These are phyloP conservation scores for Parmales sp. DNA, from an alignment of 108 stramenopile species.

Conservation along the genomic window DNA sequence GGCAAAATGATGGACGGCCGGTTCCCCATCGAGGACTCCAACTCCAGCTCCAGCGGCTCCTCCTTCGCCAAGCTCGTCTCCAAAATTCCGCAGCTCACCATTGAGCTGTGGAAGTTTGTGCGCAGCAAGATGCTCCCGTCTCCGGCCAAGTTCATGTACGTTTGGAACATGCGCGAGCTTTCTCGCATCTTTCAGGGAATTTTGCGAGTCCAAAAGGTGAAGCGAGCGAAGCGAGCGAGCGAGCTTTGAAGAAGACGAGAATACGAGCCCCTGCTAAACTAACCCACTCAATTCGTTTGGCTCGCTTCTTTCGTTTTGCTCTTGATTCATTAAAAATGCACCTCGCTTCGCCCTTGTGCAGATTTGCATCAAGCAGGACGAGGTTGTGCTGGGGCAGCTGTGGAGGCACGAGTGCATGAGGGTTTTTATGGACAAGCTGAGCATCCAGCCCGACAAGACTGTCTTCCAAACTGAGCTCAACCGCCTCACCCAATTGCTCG, in stretches of 20 bases:
- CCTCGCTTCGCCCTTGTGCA: conserved; percentile 1
- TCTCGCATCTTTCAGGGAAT: conserved; percentile 36
- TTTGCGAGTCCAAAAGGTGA: conserved; percentile 17
- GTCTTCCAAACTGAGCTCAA: conserved; percentile 10
- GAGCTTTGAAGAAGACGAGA: too few species aligned
- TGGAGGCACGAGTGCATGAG: conserved; percentile 37
- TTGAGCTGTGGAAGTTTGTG: conserved; percentile 27
- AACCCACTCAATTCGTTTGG: too few species aligned
- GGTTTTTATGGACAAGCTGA: conserved; percentile 36
- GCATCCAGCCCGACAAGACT: conserved; percentile 24
- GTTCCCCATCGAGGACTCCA: neutral
- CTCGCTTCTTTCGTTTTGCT: too few species aligned
- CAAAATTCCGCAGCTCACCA: conserved; percentile 21
- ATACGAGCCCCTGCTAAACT: too few species aligned
- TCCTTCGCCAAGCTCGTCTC: neutral
- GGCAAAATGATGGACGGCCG: conserved; percentile 27
- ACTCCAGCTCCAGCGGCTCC: neutral
- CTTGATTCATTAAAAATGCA: too few species aligned
- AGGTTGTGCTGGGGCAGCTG: conserved; percentile 11
- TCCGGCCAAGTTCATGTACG: conserved; percentile 40
- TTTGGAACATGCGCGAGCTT: conserved; percentile 37
- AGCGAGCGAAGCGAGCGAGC: neutral
- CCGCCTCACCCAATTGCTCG: neutral
- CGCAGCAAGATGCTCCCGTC: conserved; percentile 29
- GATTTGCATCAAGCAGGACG: neutral